Evolutionary conservation across 805 yeast genomes (phyloP).

Genomic region (Yamadazyma insecticola): DNA sequence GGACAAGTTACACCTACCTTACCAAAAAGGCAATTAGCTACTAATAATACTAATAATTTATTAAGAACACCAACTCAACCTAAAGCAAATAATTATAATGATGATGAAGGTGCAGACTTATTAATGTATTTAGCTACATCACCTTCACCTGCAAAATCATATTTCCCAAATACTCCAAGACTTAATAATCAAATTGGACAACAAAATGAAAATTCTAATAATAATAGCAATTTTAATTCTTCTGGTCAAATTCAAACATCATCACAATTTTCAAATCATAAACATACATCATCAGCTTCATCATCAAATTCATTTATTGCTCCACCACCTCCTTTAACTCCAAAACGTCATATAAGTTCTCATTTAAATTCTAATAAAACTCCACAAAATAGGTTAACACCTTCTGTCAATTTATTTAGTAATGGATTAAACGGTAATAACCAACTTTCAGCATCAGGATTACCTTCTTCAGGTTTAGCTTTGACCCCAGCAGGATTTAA

Average conservation of each 20-base stretch:
- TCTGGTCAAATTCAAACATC: too few relatives aligned
- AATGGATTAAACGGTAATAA: conserved; percentile 15
- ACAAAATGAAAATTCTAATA: too few relatives aligned
- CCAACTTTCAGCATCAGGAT: conserved; percentile 13
- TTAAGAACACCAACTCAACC: conserved; percentile 38
- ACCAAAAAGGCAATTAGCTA: conserved; percentile 18
- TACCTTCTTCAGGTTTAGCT: conserved; percentile 41
- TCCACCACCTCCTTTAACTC: conserved; percentile 37
- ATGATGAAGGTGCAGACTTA: conserved; percentile 74
- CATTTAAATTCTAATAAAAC: conserved; percentile 23
- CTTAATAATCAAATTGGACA: conserved; percentile 1
- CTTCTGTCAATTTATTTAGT: conserved; percentile 29
- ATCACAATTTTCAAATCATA: conserved; percentile 9
- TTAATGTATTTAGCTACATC: conserved; percentile 80
- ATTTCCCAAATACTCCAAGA: conserved; percentile 28
- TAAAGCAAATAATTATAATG: conserved; percentile 21
- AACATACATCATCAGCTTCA: conserved; percentile 11
- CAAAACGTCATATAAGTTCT: conserved; percentile 27
- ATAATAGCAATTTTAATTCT: conserved; percentile 8
- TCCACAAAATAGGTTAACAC: conserved; percentile 40
- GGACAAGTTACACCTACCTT: conserved; percentile 28
- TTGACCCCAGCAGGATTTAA: conserved; percentile 67
- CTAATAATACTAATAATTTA: conserved; percentile 7
- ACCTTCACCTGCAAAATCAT: conserved; percentile 59
- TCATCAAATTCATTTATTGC: conserved; percentile 25